Conservation (phyloP, 208 protist genomes). For the Trypanosoma lewisi region DNA sequence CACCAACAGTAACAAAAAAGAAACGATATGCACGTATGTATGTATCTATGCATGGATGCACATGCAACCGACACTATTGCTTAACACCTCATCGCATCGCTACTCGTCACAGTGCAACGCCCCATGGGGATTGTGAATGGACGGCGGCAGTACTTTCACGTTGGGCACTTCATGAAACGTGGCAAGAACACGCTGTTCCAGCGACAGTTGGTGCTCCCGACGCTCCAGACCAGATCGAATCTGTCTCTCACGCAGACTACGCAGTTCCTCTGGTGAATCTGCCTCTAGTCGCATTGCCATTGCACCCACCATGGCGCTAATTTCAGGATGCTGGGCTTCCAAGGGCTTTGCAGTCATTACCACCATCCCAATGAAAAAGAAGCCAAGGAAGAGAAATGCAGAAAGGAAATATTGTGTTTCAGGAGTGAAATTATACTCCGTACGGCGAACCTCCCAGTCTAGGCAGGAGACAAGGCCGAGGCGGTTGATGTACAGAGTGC, state of each 20-base stretch:
- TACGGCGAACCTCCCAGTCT: constrained; percentile 88
- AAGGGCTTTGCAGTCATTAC: constrained; percentile 43
- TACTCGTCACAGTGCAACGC: constrained; percentile 22
- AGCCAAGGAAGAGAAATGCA: constrained; percentile 41
- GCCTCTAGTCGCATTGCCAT: constrained; percentile 86
- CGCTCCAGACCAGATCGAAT: constrained; percentile 53
- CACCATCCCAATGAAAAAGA: constrained; percentile 35
- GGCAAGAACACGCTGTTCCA: constrained; percentile 74
- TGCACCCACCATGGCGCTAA: constrained; percentile 73
- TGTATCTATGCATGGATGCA: too few species aligned
- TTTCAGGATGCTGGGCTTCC: constrained; percentile 61
- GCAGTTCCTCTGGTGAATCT: constrained; percentile 61
- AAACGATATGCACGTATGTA: too few species aligned
- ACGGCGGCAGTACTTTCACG: constrained; percentile 35
- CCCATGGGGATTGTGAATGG: constrained; percentile 47
- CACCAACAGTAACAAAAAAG: constrained; percentile 6
- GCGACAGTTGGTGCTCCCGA: constrained; percentile 39
- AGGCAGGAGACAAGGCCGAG: constrained; percentile 85
- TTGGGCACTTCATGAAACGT: constrained; percentile 79
- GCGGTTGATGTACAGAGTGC: constrained; percentile 88
- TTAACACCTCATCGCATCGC: neutral
- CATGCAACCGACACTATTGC: neutral
- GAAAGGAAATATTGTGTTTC: constrained; percentile 53
- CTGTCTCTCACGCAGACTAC: constrained; percentile 53
- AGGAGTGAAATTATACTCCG: constrained; percentile 82